Percentiles rank a stretch among this genome's conserved stretches.
These are phyloP conservation scores for Trichoderma arundinaceum DNA, from an alignment of 2,329 filamentous ascomycete species.

Conservation along the genomic window DNA sequence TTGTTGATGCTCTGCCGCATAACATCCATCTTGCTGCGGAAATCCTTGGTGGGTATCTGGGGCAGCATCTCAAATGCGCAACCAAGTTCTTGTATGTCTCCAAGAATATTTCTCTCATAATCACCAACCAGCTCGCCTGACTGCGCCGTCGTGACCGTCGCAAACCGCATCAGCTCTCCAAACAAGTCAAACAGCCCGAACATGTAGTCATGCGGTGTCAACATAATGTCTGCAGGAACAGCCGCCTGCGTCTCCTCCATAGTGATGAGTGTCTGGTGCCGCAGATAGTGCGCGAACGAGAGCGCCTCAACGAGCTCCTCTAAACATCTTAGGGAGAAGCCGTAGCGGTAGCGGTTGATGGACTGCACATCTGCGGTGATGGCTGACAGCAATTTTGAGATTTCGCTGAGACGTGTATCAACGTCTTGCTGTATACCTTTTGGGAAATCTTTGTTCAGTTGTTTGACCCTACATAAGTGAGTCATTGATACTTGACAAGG, in stretches of 20 bases:
- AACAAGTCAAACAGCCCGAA: constrained; percentile 92
- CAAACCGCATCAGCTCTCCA: constrained; percentile 96
- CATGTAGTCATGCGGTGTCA: constrained; percentile 85
- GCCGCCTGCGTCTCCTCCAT: constrained; percentile 62
- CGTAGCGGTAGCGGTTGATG: constrained; percentile 83
- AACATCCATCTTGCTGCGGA: constrained; percentile 80
- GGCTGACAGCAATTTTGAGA: constrained; percentile 68
- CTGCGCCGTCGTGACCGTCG: constrained; percentile 84
- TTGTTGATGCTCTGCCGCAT: constrained; percentile 91
- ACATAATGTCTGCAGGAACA: constrained; percentile 59
- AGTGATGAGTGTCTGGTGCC: constrained; percentile 74
- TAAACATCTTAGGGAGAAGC: constrained; percentile 78
- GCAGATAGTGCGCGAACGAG: constrained; percentile 86
- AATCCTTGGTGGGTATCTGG: constrained; percentile 61
- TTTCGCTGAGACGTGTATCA: constrained; percentile 70
- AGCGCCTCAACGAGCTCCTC: constrained; percentile 95
- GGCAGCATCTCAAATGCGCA: constrained; percentile 76
- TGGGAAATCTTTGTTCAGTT: constrained; percentile 67
- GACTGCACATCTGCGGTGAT: constrained; percentile 76
- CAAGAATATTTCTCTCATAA: constrained; percentile 66
- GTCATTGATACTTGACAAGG: not conserved
- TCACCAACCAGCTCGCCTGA: constrained; percentile 59
- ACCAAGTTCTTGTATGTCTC: constrained; percentile 79
- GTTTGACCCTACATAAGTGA: constrained; percentile 61
- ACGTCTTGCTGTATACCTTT: constrained; percentile 72